Base-by-base conservation (phyloP, 1,284 basidiomycete genomes). In the Sanghuangporus baumii region DNA sequence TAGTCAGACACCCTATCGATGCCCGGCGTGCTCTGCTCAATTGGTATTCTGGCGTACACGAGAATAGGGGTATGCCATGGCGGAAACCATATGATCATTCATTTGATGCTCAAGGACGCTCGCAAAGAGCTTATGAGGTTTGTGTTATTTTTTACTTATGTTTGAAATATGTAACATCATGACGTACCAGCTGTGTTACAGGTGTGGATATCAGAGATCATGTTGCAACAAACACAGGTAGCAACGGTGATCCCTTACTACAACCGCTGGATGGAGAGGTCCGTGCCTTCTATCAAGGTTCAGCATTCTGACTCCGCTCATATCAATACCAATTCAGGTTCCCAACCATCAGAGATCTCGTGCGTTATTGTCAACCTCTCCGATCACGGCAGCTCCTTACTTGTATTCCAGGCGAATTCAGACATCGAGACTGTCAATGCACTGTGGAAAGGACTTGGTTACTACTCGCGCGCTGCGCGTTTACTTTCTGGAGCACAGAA, bases 151-250 rank as follows among this genome's bases (percentile, higher is more conserved):
- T 61, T 66, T 20, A 31, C 36, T 20, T 55, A 59, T 7, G 48
- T 65, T 46, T 64, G 61, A 65, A 65, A 23, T 37, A 34, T 23
- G 57, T 52, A 47, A 43, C 60, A 23, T 47, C 12, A 40, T 51
- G 57, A 64, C 60, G 61, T 55, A 6, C 26, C 38, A 46, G 57
- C 36, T 55, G 38, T 55, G 63, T 64, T 46, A n/a, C 65, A 93
- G 87, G 90, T 93, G 11, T 93, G 90, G 88, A 80, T 97, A 51
- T 93, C 90, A 11, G 94, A 98, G 74, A 90, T 98, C 66, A 98
- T 98, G 96, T 81, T 98, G 6, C 96, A 99, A 73, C 96, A 99
- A 74, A 98, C 96, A 0, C 94, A 95, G 71, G 90, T 93, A 26
- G 82, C 79, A 2, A 96, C 94, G 0, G 94, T 96, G 12, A 94